These are phyloP conservation scores for Tausonia pullulans DNA, from an alignment of 1,284 basidiomycete genomes.

Conservation along the genomic window DNA sequence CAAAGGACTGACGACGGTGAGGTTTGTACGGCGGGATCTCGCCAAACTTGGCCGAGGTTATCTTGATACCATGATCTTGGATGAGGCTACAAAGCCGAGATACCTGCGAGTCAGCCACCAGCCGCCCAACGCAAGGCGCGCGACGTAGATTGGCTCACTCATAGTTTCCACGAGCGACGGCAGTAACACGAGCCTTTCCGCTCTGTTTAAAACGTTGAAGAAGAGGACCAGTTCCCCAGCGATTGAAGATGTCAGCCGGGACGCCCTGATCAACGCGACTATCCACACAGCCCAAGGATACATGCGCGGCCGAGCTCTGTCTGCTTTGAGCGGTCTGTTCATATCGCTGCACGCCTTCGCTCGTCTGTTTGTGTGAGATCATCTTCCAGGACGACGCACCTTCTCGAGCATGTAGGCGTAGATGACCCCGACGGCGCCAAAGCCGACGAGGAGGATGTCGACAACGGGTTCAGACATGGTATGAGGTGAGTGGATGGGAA, in stretches of 20 bases:
- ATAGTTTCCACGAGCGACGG: conserved; percentile 62
- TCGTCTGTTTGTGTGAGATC: neutral
- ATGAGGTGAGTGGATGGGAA: neutral
- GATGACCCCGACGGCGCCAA: conserved; percentile 42
- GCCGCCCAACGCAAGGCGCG: no score
- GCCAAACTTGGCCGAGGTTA: conserved; percentile 51
- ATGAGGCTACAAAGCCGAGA: conserved; percentile 30
- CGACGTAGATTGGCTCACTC: conserved; percentile 21
- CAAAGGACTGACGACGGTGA: conserved; percentile 41
- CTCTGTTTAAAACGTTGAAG: conserved; percentile 26
- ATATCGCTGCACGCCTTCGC: no score
- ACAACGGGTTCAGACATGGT: conserved; percentile 15
- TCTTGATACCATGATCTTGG: conserved; percentile 41
- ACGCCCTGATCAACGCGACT: neutral
- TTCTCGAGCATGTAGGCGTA: conserved; percentile 53
- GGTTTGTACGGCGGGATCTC: conserved; percentile 50
- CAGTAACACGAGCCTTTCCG: conserved; percentile 55
- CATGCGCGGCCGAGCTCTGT: no score
- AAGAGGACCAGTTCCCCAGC: neutral
- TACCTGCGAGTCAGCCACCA: no score
- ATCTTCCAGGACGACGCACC: conserved; percentile 17
- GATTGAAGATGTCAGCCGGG: neutral
- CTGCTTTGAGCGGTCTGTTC: no score
- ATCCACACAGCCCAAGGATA: no score
- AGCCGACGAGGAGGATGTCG: conserved; percentile 37